phyloP scores from a whole-genome alignment of 108 stramenopile genomes.

The Mayamaea pseudoterrestris region DNA sequence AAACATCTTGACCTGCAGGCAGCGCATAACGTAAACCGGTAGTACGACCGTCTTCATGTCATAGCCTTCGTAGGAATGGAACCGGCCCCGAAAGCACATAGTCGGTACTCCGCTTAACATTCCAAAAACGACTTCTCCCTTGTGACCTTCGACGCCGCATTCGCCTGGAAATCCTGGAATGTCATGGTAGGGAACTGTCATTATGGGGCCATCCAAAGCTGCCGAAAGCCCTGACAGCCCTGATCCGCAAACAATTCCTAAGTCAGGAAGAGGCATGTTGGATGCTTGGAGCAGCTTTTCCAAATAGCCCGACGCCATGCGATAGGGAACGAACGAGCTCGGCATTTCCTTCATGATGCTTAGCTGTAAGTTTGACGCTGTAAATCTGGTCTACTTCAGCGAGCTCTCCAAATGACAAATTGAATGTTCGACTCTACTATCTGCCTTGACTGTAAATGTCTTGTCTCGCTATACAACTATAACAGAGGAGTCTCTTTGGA shows the following conservation, averaged over 20 bases:
- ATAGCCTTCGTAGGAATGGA: conserved; percentile 92
- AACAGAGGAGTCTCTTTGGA: no score
- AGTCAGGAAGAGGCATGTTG: conserved; percentile 24
- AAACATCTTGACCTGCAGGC: conserved; percentile 64
- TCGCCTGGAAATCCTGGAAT: conserved; percentile 79
- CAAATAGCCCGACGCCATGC: conserved; percentile 44
- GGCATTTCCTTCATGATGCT: no score
- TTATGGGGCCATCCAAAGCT: conserved; percentile 30
- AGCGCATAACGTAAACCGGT: conserved; percentile 75
- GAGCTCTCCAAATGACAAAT: no score
- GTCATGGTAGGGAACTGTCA: conserved; percentile 52
- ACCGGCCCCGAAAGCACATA: conserved; percentile 83
- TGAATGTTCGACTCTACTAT: no score
- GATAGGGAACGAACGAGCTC: conserved; percentile 52
- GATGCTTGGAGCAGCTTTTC: conserved; percentile 16
- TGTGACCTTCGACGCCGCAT: conserved; percentile 78
- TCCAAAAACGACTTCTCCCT: conserved; percentile 84
- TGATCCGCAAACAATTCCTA: conserved; percentile 87
- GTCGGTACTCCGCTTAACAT: conserved; percentile 39
- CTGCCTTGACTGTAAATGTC: no score
- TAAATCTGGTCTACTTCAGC: no score
- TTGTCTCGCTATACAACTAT: no score
- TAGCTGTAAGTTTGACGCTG: no score
- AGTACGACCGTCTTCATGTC: conserved; percentile 71
- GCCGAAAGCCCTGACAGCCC: conserved; percentile 70